A percentile compares a stretch with the other conserved stretches of the same genome.
Conservation (phyloP, 208 protist genomes). For the Acanthamoeba comandoni region DNA sequence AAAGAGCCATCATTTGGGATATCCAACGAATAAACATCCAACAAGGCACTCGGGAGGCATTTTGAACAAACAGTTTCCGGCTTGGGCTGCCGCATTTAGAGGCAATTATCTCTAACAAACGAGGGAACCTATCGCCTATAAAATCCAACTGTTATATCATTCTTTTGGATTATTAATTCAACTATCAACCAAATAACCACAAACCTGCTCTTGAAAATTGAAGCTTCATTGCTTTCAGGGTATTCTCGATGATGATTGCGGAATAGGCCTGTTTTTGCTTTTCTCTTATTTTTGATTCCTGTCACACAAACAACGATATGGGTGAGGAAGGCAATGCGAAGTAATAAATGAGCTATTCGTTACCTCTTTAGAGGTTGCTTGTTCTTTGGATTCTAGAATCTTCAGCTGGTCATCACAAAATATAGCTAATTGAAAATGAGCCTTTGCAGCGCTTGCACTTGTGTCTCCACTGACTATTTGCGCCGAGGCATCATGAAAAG, state of each 20-base stretch:
- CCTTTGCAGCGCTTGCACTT: constrained; percentile 71
- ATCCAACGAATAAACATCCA: constrained; percentile 89
- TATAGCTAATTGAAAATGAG: constrained; percentile 83
- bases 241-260: constrained; percentile 75
- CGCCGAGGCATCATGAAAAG: constrained; percentile 62
- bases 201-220: constrained; percentile 52
- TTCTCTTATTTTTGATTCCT: constrained; percentile 49
- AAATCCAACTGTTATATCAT: neutral
- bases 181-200: too few relatives aligned
- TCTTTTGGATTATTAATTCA: neutral
- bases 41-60: constrained; percentile 74
- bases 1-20: constrained; percentile 87
- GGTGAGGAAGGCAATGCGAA: neutral
- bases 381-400: constrained; percentile 23
- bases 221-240: constrained; percentile 79
- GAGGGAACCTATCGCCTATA: constrained; percentile 83
- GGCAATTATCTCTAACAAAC: constrained; percentile 85
- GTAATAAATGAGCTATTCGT: neutral
- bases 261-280: constrained; percentile 42
- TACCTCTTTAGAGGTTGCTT: constrained; percentile 8
- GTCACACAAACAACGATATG: neutral
- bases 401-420: constrained; percentile 86
- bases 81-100: constrained; percentile 3
- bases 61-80: constrained; percentile 69
- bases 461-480: neutral